phyloP scores from a whole-genome alignment of 2,329 filamentous ascomycete species.

The Alternaria dauci region DNA sequence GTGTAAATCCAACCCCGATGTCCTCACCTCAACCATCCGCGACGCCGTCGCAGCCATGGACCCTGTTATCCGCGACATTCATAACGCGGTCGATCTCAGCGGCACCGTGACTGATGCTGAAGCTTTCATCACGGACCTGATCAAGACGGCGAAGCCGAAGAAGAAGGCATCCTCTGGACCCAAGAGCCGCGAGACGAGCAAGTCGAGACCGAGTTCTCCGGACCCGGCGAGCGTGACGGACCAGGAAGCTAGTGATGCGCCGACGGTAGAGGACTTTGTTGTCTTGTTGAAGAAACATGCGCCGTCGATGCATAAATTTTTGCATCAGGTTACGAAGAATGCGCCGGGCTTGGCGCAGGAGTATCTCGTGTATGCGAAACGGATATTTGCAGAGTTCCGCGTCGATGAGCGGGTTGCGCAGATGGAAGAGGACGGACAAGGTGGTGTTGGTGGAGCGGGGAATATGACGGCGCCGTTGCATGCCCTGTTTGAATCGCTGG shows the following conservation, averaged over 20 bases:
- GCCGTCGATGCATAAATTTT: slow-evolving; percentile 70
- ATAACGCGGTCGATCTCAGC: slow-evolving; percentile 74
- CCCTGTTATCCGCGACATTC: slow-evolving; percentile 75
- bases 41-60: slow-evolving; percentile 74
- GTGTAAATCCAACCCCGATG: slow-evolving; percentile 74
- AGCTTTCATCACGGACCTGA: slow-evolving; percentile 74
- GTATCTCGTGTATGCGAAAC: slow-evolving; percentile 69
- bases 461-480: slow-evolving; percentile 55
- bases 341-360: slow-evolving; percentile 71
- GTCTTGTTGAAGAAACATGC: slow-evolving; percentile 71
- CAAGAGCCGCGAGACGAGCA: slow-evolving; percentile 33
- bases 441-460: slow-evolving; percentile 45
- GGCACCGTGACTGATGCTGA: slow-evolving; percentile 73
- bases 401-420: slow-evolving; percentile 32
- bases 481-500: slow-evolving; percentile 57
- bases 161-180: slow-evolving; percentile 34
- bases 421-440: slow-evolving; percentile 24
- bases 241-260: slow-evolving; percentile 40
- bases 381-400: slow-evolving; percentile 65
- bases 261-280: slow-evolving; percentile 77
- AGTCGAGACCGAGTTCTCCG: slow-evolving; percentile 33
- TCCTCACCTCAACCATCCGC: slow-evolving; percentile 73
- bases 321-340: slow-evolving; percentile 73
- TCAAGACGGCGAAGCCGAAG: slow-evolving; percentile 62
- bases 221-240: slow-evolving; percentile 36